Percentiles rank a stretch among this genome's conserved stretches.
These are phyloP conservation scores for Chlamydomonas sp. DNA, from an alignment of 139 green algal species.

Conservation along the genomic window DNA sequence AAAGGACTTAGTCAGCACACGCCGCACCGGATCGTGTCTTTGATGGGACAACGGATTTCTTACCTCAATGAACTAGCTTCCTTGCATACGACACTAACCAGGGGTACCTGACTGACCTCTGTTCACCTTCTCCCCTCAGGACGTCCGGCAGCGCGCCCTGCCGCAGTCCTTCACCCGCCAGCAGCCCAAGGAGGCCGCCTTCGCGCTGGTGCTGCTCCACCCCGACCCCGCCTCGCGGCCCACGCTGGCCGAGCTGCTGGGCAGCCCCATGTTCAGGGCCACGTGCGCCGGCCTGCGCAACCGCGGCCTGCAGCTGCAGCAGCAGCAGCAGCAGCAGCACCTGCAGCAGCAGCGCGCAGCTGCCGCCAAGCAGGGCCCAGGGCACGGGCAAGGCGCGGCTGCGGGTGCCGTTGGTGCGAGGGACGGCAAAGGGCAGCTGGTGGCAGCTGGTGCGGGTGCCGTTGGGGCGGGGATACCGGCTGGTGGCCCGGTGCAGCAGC, in stretches of 20 bases:
- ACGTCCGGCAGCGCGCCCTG: constrained; percentile 63
- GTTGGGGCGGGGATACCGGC: not conserved
- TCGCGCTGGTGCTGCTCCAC: constrained; percentile 64
- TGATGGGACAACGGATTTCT: too few relatives aligned
- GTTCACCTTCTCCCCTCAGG: constrained; percentile 6
- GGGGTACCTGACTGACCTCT: too few relatives aligned
- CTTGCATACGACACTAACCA: too few relatives aligned
- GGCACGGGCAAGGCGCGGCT: not conserved
- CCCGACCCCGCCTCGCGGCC: constrained; percentile 60
- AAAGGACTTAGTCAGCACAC: not conserved
- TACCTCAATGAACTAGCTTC: too few relatives aligned
- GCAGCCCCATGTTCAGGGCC: constrained; percentile 45
- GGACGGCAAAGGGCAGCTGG: too few relatives aligned
- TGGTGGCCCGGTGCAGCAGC: not conserved
- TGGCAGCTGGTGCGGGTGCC: too few relatives aligned
- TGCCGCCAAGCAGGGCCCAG: not conserved
- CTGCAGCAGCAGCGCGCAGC: not conserved
- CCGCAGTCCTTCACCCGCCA: constrained; percentile 46
- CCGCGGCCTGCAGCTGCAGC: constrained; percentile 2
- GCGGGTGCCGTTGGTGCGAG: too few relatives aligned
- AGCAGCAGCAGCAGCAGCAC: not conserved
- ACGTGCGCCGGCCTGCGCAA: constrained; percentile 29
- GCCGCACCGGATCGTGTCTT: too few relatives aligned
- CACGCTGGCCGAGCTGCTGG: constrained; percentile 56
- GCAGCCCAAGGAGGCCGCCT: constrained; percentile 63